phyloP scores from a whole-genome alignment of 2,329 filamentous ascomycete species.

The Alternaria triticina region DNA sequence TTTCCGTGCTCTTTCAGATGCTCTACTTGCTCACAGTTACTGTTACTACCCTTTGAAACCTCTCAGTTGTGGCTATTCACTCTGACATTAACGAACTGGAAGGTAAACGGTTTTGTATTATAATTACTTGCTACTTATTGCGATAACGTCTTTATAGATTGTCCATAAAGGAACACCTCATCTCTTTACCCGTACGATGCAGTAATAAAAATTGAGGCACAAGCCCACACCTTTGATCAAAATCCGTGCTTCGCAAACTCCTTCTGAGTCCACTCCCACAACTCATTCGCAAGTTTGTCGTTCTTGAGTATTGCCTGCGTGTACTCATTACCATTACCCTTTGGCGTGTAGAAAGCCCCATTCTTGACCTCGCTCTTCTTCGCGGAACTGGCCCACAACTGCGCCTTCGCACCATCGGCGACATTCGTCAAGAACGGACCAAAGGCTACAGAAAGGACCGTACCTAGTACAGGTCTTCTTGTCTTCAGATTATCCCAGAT shows the following conservation, averaged over 20 bases:
- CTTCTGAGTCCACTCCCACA: conserved; percentile 32
- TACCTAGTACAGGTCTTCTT: neutral
- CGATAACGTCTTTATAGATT: neutral
- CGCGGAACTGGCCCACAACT: conserved; percentile 52
- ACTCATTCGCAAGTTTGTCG: conserved; percentile 18
- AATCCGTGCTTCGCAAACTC: conserved; percentile 16
- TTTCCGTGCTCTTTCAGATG: neutral
- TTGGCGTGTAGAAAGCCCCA: conserved; percentile 49
- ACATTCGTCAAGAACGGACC: conserved; percentile 4
- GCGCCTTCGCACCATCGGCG: conserved; percentile 36
- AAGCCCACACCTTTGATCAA: neutral
- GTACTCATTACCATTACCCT: conserved; percentile 30
- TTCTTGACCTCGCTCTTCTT: conserved; percentile 42
- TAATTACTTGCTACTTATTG: neutral
- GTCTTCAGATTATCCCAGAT: neutral
- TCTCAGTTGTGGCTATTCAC: neutral
- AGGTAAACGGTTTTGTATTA: neutral
- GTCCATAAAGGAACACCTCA: neutral
- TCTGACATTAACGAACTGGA: neutral
- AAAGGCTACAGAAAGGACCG: neutral
- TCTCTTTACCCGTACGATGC: neutral
- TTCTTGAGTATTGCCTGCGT: conserved; percentile 11
- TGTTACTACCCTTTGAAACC: neutral
- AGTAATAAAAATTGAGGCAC: no score
- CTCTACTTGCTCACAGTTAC: neutral